phyloP scores from a whole-genome alignment of 495 filamentous ascomycete genomes.

The Lophiotrema nucula region DNA sequence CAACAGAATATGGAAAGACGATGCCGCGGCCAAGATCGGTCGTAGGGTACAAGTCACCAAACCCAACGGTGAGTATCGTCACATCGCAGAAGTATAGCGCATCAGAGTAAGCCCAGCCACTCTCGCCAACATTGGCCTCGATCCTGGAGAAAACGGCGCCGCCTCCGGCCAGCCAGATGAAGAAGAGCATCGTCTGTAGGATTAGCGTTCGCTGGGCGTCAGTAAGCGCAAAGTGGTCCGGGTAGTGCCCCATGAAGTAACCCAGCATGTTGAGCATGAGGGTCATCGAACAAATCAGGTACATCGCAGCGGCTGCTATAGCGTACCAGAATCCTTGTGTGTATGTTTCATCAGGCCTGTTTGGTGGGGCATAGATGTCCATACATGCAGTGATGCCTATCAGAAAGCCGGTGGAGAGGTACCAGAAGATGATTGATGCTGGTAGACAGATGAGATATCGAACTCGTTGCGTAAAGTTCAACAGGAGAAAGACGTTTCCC shows the following conservation, averaged over 20 bases:
- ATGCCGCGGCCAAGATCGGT: constrained; percentile 46
- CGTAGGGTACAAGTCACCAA: constrained; percentile 56
- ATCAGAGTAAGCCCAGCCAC: constrained; percentile 50
- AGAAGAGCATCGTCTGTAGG: constrained; percentile 62
- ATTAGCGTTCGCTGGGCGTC: constrained; percentile 70
- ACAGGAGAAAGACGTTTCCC: constrained; percentile 70
- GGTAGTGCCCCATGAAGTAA: constrained; percentile 74
- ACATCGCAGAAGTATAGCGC: constrained; percentile 63
- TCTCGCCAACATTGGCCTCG: constrained; percentile 30
- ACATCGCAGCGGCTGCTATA: constrained; percentile 65
- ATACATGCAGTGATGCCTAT: constrained; percentile 60
- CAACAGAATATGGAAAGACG: constrained; percentile 47
- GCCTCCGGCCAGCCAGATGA: constrained; percentile 61
- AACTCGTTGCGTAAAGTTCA: constrained; percentile 80
- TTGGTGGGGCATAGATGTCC: constrained; percentile 59
- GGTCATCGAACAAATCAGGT: constrained; percentile 61
- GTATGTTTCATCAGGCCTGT: constrained; percentile 58
- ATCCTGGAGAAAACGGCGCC: constrained; percentile 56
- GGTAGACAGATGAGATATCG: constrained; percentile 51
- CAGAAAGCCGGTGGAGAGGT: constrained; percentile 46
- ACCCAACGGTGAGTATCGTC: constrained; percentile 65
- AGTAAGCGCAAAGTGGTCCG: constrained; percentile 69
- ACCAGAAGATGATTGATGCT: not conserved
- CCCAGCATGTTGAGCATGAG: constrained; percentile 78
- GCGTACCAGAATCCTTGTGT: constrained; percentile 79